A percentile compares a stretch with the other conserved stretches of the same genome.
These are phyloP conservation scores for Coemansia erecta DNA, from an alignment of 192 early-diverging fungal species.

Conservation along the genomic window DNA sequence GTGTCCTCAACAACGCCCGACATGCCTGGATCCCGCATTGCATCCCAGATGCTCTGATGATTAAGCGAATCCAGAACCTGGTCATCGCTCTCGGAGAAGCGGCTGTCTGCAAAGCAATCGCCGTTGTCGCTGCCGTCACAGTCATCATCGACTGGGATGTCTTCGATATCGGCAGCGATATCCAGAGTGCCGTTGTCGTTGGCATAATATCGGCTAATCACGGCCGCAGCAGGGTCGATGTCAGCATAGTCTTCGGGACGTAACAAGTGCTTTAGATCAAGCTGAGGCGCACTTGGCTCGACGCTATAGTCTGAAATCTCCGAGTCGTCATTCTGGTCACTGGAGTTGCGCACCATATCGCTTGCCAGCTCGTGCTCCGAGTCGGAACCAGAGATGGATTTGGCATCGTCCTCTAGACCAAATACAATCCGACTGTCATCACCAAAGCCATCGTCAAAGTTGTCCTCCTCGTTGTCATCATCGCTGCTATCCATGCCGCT, in stretches of 20 bases:
- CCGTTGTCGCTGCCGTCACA: background rate
- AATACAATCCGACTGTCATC: background rate
- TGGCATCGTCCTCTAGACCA: conserved; percentile 1
- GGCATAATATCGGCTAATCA: conserved; percentile 46
- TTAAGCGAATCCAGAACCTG: background rate
- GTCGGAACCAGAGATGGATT: conserved; percentile 9
- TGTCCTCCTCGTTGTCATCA: conserved; percentile 6
- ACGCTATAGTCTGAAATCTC: background rate
- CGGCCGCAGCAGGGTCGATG: conserved; percentile 36
- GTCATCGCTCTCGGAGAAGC: background rate
- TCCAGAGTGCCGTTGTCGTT: conserved; percentile 23
- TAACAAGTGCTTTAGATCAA: background rate
- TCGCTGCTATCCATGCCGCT: conserved; percentile 8
- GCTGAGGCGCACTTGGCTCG: conserved; percentile 4
- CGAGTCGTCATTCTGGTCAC: background rate
- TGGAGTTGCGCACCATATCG: background rate
- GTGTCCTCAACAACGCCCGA: conserved; percentile 8
- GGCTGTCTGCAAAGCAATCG: background rate
- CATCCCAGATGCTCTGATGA: conserved; percentile 15
- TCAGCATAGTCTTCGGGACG: conserved; percentile 11
- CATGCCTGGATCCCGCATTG: background rate
- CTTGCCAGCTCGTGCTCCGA: conserved; percentile 11
- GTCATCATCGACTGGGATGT: conserved; percentile 18
- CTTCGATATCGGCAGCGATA: conserved; percentile 45
- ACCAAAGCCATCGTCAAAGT: conserved; percentile 1